Conservation (phyloP, 2,329 filamentous ascomycete species). For the Colletotrichum orbiculare region DNA sequence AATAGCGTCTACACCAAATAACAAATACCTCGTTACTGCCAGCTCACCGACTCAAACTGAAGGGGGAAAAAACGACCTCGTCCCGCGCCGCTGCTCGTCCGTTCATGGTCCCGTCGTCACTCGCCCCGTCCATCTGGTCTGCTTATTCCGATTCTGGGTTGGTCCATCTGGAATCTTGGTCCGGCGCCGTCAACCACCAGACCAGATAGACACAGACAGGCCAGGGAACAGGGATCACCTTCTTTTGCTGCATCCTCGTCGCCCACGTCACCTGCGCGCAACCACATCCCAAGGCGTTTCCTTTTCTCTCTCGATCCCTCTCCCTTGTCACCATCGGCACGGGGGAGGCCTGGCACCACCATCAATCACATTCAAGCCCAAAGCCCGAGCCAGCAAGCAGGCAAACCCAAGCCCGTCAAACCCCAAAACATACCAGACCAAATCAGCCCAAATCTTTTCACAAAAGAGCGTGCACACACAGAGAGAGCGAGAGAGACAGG, state of each 20-base stretch:
- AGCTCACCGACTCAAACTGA: too few species aligned
- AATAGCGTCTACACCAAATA: background rate
- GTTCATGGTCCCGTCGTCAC: background rate
- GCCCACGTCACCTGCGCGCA: conserved; percentile 36
- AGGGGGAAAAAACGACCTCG: too few species aligned
- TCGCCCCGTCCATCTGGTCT: conserved; percentile 1
- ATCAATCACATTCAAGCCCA: background rate
- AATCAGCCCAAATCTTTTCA: background rate
- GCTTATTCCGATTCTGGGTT: conserved; percentile 3
- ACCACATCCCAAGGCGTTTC: conserved; percentile 20
- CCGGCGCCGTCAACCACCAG: conserved; percentile 16
- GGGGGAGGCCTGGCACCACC: background rate
- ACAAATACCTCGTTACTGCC: background rate
- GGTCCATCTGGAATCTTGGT: conserved; percentile 13
- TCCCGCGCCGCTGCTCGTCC: background rate
- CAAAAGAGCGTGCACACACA: too few species aligned
- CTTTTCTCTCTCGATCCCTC: conserved; percentile 12
- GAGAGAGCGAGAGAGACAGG: too few species aligned
- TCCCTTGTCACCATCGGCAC: conserved; percentile 25
- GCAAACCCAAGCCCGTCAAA: conserved; percentile 4
- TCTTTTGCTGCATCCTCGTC: conserved; percentile 26
- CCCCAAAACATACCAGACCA: background rate
- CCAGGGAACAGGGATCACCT: conserved; percentile 19
- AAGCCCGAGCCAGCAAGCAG: background rate
- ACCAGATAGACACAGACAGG: background rate